Conservation (phyloP, 768 basidiomycete genomes). For the Strobilomyces confusus region DNA sequence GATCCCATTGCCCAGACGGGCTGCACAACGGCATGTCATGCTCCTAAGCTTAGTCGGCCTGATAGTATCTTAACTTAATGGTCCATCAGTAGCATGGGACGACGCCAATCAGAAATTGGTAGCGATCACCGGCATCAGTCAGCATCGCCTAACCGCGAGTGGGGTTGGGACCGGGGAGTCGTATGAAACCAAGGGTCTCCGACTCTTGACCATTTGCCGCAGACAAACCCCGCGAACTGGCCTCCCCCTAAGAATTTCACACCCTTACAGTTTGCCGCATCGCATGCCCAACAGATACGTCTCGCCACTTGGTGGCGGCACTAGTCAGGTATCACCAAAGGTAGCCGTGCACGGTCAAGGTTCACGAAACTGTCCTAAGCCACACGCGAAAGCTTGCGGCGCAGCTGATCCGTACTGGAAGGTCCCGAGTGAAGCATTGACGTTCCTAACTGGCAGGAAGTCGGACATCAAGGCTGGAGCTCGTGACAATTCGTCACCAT, state of each 20-base stretch:
- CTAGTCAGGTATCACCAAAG: conserved; percentile 4
- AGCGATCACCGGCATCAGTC: conserved; percentile 18
- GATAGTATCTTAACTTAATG: conserved; percentile 15
- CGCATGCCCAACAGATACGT: background rate
- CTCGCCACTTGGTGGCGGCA: conserved; percentile 1
- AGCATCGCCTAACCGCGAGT: conserved; percentile 15
- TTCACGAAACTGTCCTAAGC: conserved; percentile 1
- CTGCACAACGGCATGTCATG: background rate
- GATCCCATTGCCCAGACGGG: conserved; percentile 3
- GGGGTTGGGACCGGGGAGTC: conserved; percentile 7
- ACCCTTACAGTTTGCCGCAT: conserved; percentile 2
- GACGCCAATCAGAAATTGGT: background rate
- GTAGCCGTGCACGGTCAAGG: conserved; percentile 14
- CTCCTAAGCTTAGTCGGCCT: conserved; percentile 5
- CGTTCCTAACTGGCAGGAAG: conserved; percentile 1
- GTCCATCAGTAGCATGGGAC: conserved; percentile 1
- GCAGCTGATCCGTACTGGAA: conserved; percentile 10
- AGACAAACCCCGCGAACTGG: conserved; percentile 11
- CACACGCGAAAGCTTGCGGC: conserved; percentile 7
- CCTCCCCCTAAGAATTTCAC: conserved; percentile 8
- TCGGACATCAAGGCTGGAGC: background rate
- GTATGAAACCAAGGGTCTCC: conserved; percentile 11
- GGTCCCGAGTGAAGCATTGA: conserved; percentile 5
- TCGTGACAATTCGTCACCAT: conserved; percentile 4
- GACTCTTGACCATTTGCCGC: conserved; percentile 7